Evolutionary conservation across 2,329 filamentous ascomycete species (phyloP), one percentile per base, ranked within the genome.

Genomic region (Diaporthe sp.): DNA sequence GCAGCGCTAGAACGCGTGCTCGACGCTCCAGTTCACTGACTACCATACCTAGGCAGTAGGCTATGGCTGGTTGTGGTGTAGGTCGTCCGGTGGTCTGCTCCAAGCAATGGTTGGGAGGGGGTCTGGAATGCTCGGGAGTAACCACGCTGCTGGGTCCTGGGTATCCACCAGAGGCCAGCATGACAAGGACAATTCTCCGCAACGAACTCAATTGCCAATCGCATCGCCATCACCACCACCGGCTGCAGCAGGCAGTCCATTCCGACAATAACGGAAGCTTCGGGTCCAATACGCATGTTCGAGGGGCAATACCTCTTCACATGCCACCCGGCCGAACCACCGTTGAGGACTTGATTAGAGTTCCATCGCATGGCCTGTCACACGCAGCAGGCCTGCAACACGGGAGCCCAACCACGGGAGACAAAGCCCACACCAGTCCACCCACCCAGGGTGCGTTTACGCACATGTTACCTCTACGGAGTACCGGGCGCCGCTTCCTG

Each of bases 341-440:
- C 65, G 34, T 70, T 70, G 65, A 55, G 49, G 37, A 25, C 46
- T 39, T 70, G 34, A 46, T 55, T 42, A 73, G 71, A 55, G 22
- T 73, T 55, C 46, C 71, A 73, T 62, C 71, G 71, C 71, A 44
- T 73, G 49, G 70, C 17, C 49, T 73, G 71, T 37, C 71, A 73
- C 58, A 73, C 71, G 42, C 71, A 28, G 57, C 57, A 25, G 46
- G 31, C 44, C 57, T 62, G 57, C 57, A 51, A 62, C 31, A 42
- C 46, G 46, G 46, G 31, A 53, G 46, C 37, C 60, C 37, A 46
- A 58, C n/a, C 31, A 58, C 37, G 34, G 58, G 58, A 44, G 58
- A 19, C 37, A 42, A 55, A 37, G 46, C 22, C 62, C 62, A 53
- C 62, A 51, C 42, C 62, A 34, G 62, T 37, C 62, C 62, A n/a